Evolutionary conservation across 2,329 filamentous ascomycete genomes (phyloP).

Genomic region (Xylariales sp.): DNA sequence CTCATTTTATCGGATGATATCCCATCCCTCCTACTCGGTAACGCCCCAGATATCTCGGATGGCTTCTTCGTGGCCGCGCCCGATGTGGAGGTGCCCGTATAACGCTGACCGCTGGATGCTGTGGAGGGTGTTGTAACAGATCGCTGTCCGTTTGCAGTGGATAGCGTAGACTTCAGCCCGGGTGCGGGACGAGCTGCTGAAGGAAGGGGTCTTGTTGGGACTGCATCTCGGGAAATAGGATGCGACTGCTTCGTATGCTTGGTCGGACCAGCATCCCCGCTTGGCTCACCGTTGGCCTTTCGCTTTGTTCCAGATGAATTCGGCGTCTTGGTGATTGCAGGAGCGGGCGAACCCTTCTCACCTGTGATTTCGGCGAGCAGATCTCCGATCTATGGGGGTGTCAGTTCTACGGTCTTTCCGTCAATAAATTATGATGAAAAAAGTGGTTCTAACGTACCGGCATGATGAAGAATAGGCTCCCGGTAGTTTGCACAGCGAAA

Average conservation of each 20-base stretch:
- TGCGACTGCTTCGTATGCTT: slow-evolving; percentile 14
- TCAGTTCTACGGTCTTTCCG: too few relatives aligned
- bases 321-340: slow-evolving; percentile 20
- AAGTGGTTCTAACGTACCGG: slow-evolving; percentile 4
- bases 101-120: slow-evolving; percentile 1
- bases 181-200: too few relatives aligned
- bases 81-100: slow-evolving; percentile 8
- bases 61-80: slow-evolving; percentile 3
- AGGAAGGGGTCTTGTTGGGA: slow-evolving; percentile 1
- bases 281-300: slow-evolving; percentile 49
- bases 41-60: slow-evolving; percentile 5
- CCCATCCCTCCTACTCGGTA: too few relatives aligned
- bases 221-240: slow-evolving; percentile 1
- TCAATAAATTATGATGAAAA: too few relatives aligned
- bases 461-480: slow-evolving; percentile 19
- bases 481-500: too few relatives aligned
- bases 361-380: slow-evolving; percentile 60
- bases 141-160: slow-evolving; percentile 3
- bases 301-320: slow-evolving; percentile 42
- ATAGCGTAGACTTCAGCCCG: slow-evolving; percentile 2
- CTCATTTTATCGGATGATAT: slow-evolving; percentile 15
- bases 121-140: background rate
- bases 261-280: slow-evolving; percentile 12
- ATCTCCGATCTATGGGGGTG: slow-evolving; percentile 47
- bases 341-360: slow-evolving; percentile 36